Conservation (phyloP, 1,284 basidiomycete genomes). For the Ceratobasidium papillatum region DNA sequence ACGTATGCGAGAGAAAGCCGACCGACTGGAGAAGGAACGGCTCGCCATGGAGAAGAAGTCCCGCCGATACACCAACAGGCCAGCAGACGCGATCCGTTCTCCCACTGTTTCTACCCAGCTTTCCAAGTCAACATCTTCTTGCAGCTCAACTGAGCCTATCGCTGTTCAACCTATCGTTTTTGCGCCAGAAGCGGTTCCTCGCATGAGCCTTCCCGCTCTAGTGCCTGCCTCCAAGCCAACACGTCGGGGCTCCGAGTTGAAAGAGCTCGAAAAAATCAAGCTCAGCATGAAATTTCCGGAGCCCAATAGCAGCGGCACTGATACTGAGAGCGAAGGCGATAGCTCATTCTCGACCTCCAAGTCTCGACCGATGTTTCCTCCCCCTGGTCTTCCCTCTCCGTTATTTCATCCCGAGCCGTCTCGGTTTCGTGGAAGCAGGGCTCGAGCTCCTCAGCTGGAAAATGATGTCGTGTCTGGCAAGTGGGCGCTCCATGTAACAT, state of each 20-base stretch:
- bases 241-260: background rate
- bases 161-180: background rate
- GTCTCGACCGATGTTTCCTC: background rate
- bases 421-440: background rate
- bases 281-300: conserved; percentile 18
- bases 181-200: background rate
- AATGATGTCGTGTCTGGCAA: conserved; percentile 24
- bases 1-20: background rate
- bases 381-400: conserved; percentile 1
- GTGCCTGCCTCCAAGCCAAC: background rate
- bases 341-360: background rate
- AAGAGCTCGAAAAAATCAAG: conserved; percentile 6
- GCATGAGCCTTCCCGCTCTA: conserved; percentile 1
- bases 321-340: conserved; percentile 33
- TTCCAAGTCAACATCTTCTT: background rate
- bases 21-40: background rate
- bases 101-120: background rate
- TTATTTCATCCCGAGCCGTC: background rate
- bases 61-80: background rate
- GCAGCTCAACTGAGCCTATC: background rate
- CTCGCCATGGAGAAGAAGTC: background rate
- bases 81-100: background rate
- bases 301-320: conserved; percentile 12
- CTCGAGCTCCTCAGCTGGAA: background rate
- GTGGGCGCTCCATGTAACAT: conserved; percentile 26